Percentiles rank a stretch among this genome's conserved stretches.
Conservation (phyloP, 345 rosid species). For the Sapria himalayana region DNA sequence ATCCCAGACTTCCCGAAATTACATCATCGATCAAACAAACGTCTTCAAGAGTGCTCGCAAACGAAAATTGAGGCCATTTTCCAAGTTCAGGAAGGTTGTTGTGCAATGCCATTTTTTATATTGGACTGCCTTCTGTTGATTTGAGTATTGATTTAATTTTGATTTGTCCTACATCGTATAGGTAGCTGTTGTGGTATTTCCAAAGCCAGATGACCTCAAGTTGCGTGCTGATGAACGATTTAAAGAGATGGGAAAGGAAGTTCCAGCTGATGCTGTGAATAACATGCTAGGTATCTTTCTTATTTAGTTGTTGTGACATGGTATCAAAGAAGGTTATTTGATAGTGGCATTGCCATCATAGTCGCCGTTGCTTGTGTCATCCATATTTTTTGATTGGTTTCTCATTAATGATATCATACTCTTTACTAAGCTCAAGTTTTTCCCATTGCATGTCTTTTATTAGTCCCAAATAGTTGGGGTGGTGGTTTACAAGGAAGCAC, state of each 20-base stretch:
- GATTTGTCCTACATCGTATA: too few relatives aligned
- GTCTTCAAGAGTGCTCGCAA: conserved; percentile 17
- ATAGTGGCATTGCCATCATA: too few relatives aligned
- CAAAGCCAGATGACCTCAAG: conserved; percentile 13
- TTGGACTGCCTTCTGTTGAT: too few relatives aligned
- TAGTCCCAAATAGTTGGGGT: too few relatives aligned
- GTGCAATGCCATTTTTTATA: not conserved
- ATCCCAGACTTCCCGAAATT: conserved; percentile 12
- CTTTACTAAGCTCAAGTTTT: too few relatives aligned
- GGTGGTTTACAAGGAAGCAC: too few relatives aligned
- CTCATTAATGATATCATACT: too few relatives aligned
- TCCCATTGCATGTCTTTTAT: too few relatives aligned
- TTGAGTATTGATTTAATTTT: not conserved
- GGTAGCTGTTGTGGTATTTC: conserved; percentile 16
- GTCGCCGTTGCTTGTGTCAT: too few relatives aligned
- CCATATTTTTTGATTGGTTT: too few relatives aligned
- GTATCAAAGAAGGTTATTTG: too few relatives aligned
- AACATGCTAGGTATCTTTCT: conserved; percentile 12
- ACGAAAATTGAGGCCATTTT: conserved; percentile 15
- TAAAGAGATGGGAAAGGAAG: conserved; percentile 18
- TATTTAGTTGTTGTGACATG: too few relatives aligned
- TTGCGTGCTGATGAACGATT: conserved; percentile 11
- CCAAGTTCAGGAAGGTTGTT: conserved; percentile 12
- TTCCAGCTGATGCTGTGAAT: conserved; percentile 12
- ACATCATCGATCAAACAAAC: conserved; percentile 19